A percentile compares a stretch with the other conserved stretches of the same genome.
phyloP scores from a whole-genome alignment of 2,329 filamentous ascomycete genomes.

The Colletotrichum theobromicola region DNA sequence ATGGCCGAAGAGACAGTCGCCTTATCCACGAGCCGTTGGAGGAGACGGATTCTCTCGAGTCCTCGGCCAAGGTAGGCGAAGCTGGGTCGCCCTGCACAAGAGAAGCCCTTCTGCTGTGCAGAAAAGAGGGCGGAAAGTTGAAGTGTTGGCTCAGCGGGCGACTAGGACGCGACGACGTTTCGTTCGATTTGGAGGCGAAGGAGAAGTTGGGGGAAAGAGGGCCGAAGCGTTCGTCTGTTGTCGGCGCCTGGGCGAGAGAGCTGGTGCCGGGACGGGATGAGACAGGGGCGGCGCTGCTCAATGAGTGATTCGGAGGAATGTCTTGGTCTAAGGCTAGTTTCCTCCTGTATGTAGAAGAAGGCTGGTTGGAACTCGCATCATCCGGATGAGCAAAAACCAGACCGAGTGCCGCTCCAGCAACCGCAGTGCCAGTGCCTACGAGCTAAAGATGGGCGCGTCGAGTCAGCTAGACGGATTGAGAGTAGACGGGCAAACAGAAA shows the following conservation, averaged over 20 bases:
- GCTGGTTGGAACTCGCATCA: constrained; percentile 37
- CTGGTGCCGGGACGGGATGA: constrained; percentile 50
- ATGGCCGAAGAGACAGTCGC: constrained; percentile 69
- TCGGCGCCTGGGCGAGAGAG: constrained; percentile 37
- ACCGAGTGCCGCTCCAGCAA: constrained; percentile 64
- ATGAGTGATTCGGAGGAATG: constrained; percentile 30
- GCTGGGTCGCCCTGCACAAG: constrained; percentile 44
- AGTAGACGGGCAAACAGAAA: neutral
- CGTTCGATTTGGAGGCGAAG: constrained; percentile 29
- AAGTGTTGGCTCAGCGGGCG: constrained; percentile 44
- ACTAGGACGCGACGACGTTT: constrained; percentile 23
- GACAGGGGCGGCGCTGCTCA: constrained; percentile 27
- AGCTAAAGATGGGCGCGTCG: constrained; percentile 45
- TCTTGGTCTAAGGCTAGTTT: constrained; percentile 34
- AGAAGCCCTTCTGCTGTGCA: constrained; percentile 46
- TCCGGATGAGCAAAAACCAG: constrained; percentile 62
- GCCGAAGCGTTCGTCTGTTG: constrained; percentile 29
- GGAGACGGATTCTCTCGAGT: constrained; percentile 61
- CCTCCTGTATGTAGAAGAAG: constrained; percentile 12
- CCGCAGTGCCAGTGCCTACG: constrained; percentile 65
- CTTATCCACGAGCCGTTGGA: constrained; percentile 75
- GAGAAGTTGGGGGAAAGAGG: constrained; percentile 21
- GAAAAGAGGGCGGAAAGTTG: constrained; percentile 38
- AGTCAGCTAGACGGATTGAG: constrained; percentile 14
- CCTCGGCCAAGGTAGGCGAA: constrained; percentile 45